These are phyloP conservation scores for Urochloa ruziziensis DNA, from an alignment of 176 grass and related monocot species.

Conservation along the genomic window DNA sequence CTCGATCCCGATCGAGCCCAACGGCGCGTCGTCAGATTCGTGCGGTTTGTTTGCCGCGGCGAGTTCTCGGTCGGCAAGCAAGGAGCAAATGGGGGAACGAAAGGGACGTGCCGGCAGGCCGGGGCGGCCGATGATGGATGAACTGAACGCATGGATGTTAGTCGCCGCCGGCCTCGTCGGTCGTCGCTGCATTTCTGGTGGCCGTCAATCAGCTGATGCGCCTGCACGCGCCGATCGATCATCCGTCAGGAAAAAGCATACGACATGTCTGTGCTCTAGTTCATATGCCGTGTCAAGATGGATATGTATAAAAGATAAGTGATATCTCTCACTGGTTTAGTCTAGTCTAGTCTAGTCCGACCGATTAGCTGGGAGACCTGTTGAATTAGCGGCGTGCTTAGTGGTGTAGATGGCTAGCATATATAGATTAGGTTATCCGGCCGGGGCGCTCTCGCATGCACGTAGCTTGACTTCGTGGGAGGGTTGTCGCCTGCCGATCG, in stretches of 20 bases:
- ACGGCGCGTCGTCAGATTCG: constrained; percentile 1
- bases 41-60: constrained; percentile 16
- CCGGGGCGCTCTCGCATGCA: not conserved
- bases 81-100: constrained; percentile 30
- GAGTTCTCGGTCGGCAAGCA: constrained; percentile 50
- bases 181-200: constrained; percentile 4
- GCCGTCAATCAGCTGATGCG: not conserved
- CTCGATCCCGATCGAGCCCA: not conserved
- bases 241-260: not conserved
- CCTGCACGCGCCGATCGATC: not conserved
- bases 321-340: not conserved
- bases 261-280: not conserved
- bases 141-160: not conserved
- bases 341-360: not conserved
- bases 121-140: too few relatives aligned
- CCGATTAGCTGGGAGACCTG: not conserved
- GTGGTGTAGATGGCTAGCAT: not conserved
- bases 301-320: not conserved
- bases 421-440: not conserved
- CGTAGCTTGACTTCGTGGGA: constrained; percentile 36
- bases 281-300: not conserved
- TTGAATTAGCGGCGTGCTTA: not conserved
- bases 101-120: too few relatives aligned
- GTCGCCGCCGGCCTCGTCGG: not conserved
- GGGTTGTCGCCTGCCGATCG: not conserved